Conservation (phyloP, 768 basidiomycete genomes). For the Tubosaeta sp. region DNA sequence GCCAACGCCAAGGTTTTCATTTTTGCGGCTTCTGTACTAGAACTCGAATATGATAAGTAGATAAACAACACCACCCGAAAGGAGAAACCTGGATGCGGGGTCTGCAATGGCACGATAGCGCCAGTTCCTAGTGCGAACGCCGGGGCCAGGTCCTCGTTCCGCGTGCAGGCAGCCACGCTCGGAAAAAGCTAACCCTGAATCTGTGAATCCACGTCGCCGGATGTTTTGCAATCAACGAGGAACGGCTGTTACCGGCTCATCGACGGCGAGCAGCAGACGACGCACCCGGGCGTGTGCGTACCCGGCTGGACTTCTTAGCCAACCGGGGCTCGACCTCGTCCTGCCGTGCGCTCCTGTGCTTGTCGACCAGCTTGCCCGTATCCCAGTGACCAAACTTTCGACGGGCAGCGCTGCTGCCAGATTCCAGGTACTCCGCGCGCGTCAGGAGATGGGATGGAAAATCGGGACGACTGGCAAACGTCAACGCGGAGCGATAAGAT, state of each 20-base stretch:
- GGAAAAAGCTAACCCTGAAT: constrained; percentile 18
- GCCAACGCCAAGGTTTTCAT: constrained; percentile 23
- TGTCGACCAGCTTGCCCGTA: constrained; percentile 21
- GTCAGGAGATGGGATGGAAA: constrained; percentile 60
- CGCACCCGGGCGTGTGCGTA: constrained; percentile 20
- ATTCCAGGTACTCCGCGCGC: constrained; percentile 79
- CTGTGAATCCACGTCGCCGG: constrained; percentile 6
- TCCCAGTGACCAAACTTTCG: constrained; percentile 72
- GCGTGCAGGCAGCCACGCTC: constrained; percentile 4
- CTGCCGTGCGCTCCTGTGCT: constrained; percentile 16
- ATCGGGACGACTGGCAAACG: constrained; percentile 50
- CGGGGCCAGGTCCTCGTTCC: not conserved
- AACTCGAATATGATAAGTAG: constrained; percentile 15
- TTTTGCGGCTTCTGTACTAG: constrained; percentile 15
- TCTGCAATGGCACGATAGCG: constrained; percentile 1
- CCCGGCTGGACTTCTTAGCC: constrained; percentile 26
- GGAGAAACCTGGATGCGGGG: constrained; percentile 4
- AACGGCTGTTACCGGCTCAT: constrained; percentile 25
- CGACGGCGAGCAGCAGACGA: constrained; percentile 26
- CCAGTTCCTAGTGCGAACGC: not conserved
- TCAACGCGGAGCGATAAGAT: constrained; percentile 56
- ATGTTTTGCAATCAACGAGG: constrained; percentile 1
- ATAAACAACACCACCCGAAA: constrained; percentile 8
- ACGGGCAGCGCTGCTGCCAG: constrained; percentile 70
- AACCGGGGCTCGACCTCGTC: constrained; percentile 24